A percentile compares a stretch with the other conserved stretches of the same genome.
phyloP scores from a whole-genome alignment of 345 rosid species.

The Gossypium stocksii region DNA sequence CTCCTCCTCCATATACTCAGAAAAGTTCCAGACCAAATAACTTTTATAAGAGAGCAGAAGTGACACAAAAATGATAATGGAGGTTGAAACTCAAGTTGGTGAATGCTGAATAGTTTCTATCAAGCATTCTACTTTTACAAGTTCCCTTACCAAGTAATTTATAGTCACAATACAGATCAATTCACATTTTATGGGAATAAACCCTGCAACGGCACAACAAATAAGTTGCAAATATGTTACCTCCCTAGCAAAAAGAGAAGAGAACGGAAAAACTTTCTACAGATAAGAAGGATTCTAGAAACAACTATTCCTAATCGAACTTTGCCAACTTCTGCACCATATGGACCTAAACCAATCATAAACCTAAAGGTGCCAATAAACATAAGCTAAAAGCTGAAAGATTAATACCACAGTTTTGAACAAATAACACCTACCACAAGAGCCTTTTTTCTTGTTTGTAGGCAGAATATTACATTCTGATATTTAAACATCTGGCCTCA shows the following conservation, averaged over 20 bases:
- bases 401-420: background rate
- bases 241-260: background rate
- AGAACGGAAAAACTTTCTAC: background rate
- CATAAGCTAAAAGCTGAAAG: background rate
- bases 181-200: background rate
- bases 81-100: background rate
- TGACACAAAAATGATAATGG: background rate
- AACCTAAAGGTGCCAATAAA: background rate
- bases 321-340: background rate
- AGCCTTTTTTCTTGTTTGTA: background rate
- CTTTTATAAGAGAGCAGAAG: background rate
- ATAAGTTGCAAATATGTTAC: slow-evolving; percentile 3
- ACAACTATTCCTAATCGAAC: background rate
- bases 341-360: slow-evolving; percentile 2
- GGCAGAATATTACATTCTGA: background rate
- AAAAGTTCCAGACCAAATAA: background rate
- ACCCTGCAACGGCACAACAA: background rate
- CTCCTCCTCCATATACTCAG: background rate
- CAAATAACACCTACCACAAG: background rate
- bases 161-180: no score
- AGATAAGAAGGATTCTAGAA: background rate
- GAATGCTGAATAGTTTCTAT: background rate
- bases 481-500: background rate
- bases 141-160: background rate
- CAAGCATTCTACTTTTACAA: background rate